These are phyloP conservation scores for Phytophthora hibernalis DNA, from an alignment of 352 stramenopile genomes.

Conservation along the genomic window DNA sequence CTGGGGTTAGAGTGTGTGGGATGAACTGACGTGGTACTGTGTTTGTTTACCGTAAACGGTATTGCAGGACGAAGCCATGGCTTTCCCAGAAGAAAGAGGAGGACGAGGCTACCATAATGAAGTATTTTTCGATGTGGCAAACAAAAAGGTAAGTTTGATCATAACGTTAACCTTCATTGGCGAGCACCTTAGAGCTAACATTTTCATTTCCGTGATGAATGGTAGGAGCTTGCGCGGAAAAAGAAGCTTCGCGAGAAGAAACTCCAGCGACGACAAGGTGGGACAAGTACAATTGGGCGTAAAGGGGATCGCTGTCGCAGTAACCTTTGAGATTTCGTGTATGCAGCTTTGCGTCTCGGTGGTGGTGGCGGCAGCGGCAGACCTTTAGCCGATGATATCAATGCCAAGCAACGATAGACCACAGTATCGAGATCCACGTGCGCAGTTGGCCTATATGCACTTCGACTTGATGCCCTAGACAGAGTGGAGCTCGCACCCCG, in stretches of 20 bases:
- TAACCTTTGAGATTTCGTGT: slow-evolving; percentile 3
- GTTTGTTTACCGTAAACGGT: not conserved
- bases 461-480: slow-evolving; percentile 1
- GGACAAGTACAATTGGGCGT: not conserved
- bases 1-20: not conserved
- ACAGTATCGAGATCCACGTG: slow-evolving; percentile 16
- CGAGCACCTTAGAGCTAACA: not conserved
- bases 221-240: slow-evolving; percentile 76
- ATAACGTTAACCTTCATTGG: not conserved
- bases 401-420: slow-evolving; percentile 45
- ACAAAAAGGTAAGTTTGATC: slow-evolving; percentile 61
- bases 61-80: slow-evolving; percentile 70
- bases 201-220: not conserved
- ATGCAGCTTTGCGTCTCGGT: slow-evolving; percentile 32
- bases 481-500: slow-evolving; percentile 11
- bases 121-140: slow-evolving; percentile 70
- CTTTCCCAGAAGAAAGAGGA: slow-evolving; percentile 54
- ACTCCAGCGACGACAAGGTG: slow-evolving; percentile 67
- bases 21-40: slow-evolving; percentile 13
- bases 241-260: slow-evolving; percentile 82
- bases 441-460: not conserved
- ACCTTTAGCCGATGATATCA: slow-evolving; percentile 25
- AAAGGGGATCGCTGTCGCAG: not conserved
- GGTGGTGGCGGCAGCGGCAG: slow-evolving; percentile 35
- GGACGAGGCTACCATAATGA: slow-evolving; percentile 53